Evolutionary conservation across 495 filamentous ascomycete genomes (phyloP).

Genomic region (Coniosporium apollinis): DNA sequence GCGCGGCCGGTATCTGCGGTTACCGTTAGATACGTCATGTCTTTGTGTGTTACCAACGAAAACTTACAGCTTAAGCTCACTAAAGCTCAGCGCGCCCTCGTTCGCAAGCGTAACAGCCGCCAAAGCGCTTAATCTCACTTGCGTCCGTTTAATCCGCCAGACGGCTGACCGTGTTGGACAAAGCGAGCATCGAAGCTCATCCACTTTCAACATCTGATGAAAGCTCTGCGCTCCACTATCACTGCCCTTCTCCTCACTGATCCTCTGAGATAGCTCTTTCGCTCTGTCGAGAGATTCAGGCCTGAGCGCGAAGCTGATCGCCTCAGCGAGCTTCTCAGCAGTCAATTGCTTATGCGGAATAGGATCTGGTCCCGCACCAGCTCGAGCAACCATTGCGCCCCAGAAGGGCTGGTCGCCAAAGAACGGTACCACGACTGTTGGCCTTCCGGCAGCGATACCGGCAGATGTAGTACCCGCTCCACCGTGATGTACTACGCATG

Average conservation of each 20-base stretch:
- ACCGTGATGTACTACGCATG: conserved; percentile 47
- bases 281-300: conserved; percentile 23
- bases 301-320: conserved; percentile 23
- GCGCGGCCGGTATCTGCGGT: conserved; percentile 16
- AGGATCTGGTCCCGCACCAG: conserved; percentile 32
- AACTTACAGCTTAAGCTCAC: conserved; percentile 23
- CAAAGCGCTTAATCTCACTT: conserved; percentile 22
- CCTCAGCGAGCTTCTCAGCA: conserved; percentile 25
- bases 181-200: conserved; percentile 22
- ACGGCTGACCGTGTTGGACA: conserved; percentile 19
- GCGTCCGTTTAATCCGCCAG: conserved; percentile 24
- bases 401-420: conserved; percentile 49
- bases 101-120: conserved; percentile 23
- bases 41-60: neutral
- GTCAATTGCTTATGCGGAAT: conserved; percentile 29
- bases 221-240: conserved; percentile 24
- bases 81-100: conserved; percentile 21
- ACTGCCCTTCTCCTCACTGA: conserved; percentile 23
- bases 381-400: conserved; percentile 37
- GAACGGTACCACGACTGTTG: conserved; percentile 47
- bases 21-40: conserved; percentile 4
- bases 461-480: conserved; percentile 51
- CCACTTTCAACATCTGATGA: conserved; percentile 23
- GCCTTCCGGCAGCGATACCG: conserved; percentile 38
- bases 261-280: conserved; percentile 19